Conservation (phyloP, 2,329 filamentous ascomycete genomes). For the Fusarium goolgardi region DNA sequence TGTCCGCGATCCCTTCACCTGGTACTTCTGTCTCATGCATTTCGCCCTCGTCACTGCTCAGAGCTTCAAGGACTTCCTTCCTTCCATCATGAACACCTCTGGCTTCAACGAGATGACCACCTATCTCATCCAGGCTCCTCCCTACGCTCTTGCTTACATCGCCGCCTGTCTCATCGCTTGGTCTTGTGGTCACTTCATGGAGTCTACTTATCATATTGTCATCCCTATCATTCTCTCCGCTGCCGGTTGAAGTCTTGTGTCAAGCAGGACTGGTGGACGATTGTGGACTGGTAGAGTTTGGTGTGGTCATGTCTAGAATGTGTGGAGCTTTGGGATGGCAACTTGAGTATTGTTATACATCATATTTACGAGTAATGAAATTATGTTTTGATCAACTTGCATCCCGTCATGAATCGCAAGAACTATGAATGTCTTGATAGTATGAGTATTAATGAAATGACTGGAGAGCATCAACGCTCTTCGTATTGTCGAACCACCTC, state of each 20-base stretch:
- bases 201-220: slow-evolving; percentile 56
- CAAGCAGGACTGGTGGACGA: too few species aligned
- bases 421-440: not conserved
- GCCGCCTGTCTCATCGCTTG: slow-evolving; percentile 54
- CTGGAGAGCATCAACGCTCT: not conserved
- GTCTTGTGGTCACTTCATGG: slow-evolving; percentile 54
- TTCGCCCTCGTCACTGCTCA: slow-evolving; percentile 58
- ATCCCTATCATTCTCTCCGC: slow-evolving; percentile 53
- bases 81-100: slow-evolving; percentile 52
- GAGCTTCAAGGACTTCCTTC: slow-evolving; percentile 58
- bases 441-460: not conserved
- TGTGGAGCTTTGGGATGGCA: not conserved
- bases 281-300: too few species aligned
- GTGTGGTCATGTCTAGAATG: not conserved
- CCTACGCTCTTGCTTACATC: slow-evolving; percentile 57
- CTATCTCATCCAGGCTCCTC: slow-evolving; percentile 57
- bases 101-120: slow-evolving; percentile 49
- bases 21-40: slow-evolving; percentile 55
- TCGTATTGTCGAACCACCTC: slow-evolving; percentile 30
- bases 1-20: slow-evolving; percentile 54
- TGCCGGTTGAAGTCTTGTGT: slow-evolving; percentile 47
- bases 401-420: not conserved
- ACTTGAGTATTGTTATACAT: not conserved
- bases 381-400: not conserved
- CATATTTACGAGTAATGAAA: slow-evolving; percentile 14